Conservation (phyloP, 306 rosid genomes). For the Casuarina cunninghamiana region DNA sequence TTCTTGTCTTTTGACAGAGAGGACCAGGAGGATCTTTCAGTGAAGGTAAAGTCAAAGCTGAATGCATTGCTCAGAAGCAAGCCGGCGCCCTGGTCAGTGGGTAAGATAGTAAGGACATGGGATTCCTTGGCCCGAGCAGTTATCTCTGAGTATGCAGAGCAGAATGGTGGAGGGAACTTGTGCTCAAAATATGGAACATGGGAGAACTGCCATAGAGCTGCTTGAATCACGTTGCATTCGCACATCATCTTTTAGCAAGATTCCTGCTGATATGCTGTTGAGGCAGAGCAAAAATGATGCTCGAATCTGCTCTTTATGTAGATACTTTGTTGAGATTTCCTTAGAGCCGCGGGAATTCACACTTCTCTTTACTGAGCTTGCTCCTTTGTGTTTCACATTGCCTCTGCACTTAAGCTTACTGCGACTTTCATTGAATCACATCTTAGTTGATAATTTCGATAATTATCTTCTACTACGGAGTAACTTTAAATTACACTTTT, state of each 20-base stretch:
- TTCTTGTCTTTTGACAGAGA: conserved; percentile 26
- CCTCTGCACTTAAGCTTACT: too few relatives aligned
- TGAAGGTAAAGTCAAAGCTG: conserved; percentile 33
- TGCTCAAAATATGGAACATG: conserved; percentile 48
- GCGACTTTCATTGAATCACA: too few relatives aligned
- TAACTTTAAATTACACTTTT: too few relatives aligned
- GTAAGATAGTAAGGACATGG: conserved; percentile 47
- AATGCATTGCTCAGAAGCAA: neutral
- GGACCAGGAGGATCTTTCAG: conserved; percentile 16
- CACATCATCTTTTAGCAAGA: neutral
- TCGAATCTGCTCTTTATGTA: too few relatives aligned
- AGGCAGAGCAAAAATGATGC: neutral
- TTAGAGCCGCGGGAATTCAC: too few relatives aligned
- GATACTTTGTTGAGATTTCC: too few relatives aligned
- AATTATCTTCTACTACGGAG: too few relatives aligned
- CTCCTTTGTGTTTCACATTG: too few relatives aligned
- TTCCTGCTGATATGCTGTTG: neutral
- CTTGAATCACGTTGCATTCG: conserved; percentile 13
- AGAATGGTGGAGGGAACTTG: conserved; percentile 54
- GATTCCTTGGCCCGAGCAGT: conserved; percentile 41
- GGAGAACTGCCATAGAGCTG: conserved; percentile 27
- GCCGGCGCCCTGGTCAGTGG: conserved; percentile 34
- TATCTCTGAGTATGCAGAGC: conserved; percentile 38
- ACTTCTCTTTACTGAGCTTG: too few relatives aligned
- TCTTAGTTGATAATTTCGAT: too few relatives aligned